Evolutionary conservation across 2,329 filamentous ascomycete genomes (phyloP).

Genomic region (Didymosphaeria variabile): DNA sequence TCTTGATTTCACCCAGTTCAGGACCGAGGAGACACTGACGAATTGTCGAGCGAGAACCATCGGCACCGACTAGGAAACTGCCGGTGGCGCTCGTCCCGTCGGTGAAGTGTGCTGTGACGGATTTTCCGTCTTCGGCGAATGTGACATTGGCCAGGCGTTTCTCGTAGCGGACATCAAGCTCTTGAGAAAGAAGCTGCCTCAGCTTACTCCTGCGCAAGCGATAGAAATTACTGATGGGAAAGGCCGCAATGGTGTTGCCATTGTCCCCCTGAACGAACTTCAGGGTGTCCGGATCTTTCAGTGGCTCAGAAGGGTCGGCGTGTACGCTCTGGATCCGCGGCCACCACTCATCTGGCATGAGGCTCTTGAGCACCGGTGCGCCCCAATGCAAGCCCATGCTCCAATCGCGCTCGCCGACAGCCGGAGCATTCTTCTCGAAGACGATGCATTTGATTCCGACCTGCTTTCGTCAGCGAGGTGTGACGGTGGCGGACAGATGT

Average conservation of each 20-base stretch:
- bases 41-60: constrained; percentile 46
- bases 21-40: constrained; percentile 41
- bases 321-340: constrained; percentile 59
- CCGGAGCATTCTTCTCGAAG: constrained; percentile 64
- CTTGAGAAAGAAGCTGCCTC: constrained; percentile 39
- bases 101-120: constrained; percentile 47
- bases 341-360: constrained; percentile 63
- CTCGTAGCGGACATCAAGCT: constrained; percentile 46
- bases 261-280: constrained; percentile 47
- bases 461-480: constrained; percentile 25
- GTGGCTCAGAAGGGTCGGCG: constrained; percentile 61
- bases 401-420: constrained; percentile 64
- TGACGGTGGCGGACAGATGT: not conserved
- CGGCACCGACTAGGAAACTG: constrained; percentile 48
- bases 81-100: constrained; percentile 45
- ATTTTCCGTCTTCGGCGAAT: constrained; percentile 40
- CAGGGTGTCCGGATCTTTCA: constrained; percentile 45
- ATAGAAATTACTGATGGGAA: constrained; percentile 47
- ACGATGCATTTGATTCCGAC: constrained; percentile 57
- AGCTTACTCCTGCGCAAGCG: constrained; percentile 48
- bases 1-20: constrained; percentile 41
- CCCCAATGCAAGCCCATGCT: constrained; percentile 72
- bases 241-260: constrained; percentile 45
- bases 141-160: constrained; percentile 50
- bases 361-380: constrained; percentile 59